Evolutionary conservation across 1,284 basidiomycete species (phyloP).

Genomic region (Tylopilus sp.): DNA sequence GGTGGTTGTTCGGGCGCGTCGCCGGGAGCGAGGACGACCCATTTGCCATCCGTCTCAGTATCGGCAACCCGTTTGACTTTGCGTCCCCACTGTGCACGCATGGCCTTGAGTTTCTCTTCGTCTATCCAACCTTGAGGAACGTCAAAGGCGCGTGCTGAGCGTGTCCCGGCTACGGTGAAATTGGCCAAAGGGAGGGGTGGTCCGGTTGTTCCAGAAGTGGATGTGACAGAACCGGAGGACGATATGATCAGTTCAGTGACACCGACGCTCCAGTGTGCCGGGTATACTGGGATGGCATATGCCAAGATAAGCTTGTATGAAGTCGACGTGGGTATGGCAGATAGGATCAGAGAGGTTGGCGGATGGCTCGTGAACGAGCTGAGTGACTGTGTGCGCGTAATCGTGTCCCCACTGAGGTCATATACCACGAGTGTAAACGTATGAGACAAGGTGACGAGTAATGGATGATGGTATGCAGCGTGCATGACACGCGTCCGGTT

Average conservation of each 20-base stretch:
- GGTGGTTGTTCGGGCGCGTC: slow-evolving; percentile 29
- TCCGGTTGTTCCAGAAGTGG: slow-evolving; percentile 18
- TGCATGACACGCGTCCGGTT: slow-evolving; percentile 52
- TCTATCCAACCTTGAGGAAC: slow-evolving; percentile 72
- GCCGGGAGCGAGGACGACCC: slow-evolving; percentile 73
- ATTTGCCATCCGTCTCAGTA: slow-evolving; percentile 78
- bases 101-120: slow-evolving; percentile 54
- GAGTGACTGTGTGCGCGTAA: slow-evolving; percentile 60
- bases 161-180: slow-evolving; percentile 51
- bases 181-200: slow-evolving; percentile 20
- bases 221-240: slow-evolving; percentile 24
- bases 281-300: slow-evolving; percentile 75
- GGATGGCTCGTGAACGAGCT: slow-evolving; percentile 73
- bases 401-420: slow-evolving; percentile 52
- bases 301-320: slow-evolving; percentile 72
- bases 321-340: slow-evolving; percentile 48
- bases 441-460: slow-evolving; percentile 68
- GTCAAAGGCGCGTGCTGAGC: slow-evolving; percentile 66
- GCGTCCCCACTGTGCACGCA: slow-evolving; percentile 73
- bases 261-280: slow-evolving; percentile 76
- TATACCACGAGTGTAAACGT: slow-evolving; percentile 68
- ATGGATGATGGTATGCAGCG: slow-evolving; percentile 72
- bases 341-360: slow-evolving; percentile 69
- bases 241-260: slow-evolving; percentile 71
- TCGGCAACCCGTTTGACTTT: slow-evolving; percentile 66